Percentiles rank a stretch among this genome's conserved stretches.
Conservation (phyloP, 2,329 filamentous ascomycete genomes). For the Fusarium mundagurra region DNA sequence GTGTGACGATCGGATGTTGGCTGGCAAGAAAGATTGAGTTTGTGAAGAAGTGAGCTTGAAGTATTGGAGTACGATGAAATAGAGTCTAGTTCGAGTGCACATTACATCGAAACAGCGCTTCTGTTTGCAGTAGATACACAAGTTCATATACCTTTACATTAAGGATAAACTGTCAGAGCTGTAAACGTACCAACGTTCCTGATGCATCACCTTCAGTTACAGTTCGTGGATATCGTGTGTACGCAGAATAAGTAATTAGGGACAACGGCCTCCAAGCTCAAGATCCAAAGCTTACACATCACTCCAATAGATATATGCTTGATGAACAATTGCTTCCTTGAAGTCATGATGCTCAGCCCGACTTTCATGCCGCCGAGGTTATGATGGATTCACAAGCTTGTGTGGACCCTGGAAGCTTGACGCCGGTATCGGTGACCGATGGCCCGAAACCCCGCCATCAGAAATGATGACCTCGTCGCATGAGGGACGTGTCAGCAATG, state of each 20-base stretch:
- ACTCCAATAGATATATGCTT: background rate
- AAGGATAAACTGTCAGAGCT: background rate
- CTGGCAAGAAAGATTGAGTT: constrained; percentile 21
- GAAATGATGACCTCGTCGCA: background rate
- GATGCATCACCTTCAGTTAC: background rate
- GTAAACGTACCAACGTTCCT: background rate
- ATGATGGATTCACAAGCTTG: background rate
- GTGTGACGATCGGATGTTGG: constrained; percentile 22
- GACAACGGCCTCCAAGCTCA: background rate
- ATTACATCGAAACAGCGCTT: background rate
- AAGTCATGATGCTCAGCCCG: background rate
- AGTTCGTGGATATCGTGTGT: background rate
- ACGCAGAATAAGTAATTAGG: background rate
- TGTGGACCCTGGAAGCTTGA: constrained; percentile 13
- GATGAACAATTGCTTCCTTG: background rate
- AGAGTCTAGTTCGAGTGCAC: background rate
- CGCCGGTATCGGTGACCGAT: constrained; percentile 31
- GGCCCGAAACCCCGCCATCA: constrained; percentile 26
- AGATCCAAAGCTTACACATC: background rate
- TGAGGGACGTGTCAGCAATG: background rate
- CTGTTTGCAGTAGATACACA: background rate
- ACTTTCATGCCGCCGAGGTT: background rate
- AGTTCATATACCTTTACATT: background rate
- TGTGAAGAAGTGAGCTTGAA: constrained; percentile 1
- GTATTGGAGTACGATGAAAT: too few relatives aligned